Conservation (phyloP, 345 rosid species). For the Acer negundo region DNA sequence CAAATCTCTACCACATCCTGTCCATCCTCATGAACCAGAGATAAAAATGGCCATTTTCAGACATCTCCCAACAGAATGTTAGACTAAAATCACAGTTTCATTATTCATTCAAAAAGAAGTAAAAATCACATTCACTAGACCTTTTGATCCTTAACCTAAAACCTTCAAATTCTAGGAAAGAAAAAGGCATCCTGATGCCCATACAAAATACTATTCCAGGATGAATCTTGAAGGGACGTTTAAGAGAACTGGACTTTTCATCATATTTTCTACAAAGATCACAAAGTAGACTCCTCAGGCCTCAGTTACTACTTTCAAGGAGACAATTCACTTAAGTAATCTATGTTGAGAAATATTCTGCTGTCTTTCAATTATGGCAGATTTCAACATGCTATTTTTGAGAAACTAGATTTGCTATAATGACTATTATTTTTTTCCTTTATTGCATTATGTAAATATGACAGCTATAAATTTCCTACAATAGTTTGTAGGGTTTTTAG, state of each 20-base stretch:
- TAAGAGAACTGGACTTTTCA: neutral
- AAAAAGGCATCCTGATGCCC: neutral
- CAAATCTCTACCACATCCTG: neutral
- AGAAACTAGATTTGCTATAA: too few species aligned
- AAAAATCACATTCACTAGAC: neutral
- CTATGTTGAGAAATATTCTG: too few species aligned
- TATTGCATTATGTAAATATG: too few species aligned
- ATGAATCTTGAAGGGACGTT: neutral
- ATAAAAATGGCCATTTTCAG: neutral
- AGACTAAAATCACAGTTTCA: neutral
- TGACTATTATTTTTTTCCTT: too few species aligned
- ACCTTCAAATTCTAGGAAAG: neutral
- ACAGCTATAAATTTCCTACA: too few species aligned
- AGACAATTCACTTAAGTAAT: neutral
- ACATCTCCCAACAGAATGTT: neutral
- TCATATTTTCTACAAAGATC: conserved; percentile 4
- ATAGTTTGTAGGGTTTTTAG: too few species aligned
- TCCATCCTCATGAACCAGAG: neutral
- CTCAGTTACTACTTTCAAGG: neutral
- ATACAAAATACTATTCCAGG: neutral
- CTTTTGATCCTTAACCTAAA: neutral
- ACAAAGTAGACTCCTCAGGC: neutral
- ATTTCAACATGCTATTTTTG: too few species aligned
- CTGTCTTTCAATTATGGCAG: too few species aligned
- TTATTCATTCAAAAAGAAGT: neutral